Conservation (phyloP, 129 eudicot genomes). For the Kitagawia praeruptora region DNA sequence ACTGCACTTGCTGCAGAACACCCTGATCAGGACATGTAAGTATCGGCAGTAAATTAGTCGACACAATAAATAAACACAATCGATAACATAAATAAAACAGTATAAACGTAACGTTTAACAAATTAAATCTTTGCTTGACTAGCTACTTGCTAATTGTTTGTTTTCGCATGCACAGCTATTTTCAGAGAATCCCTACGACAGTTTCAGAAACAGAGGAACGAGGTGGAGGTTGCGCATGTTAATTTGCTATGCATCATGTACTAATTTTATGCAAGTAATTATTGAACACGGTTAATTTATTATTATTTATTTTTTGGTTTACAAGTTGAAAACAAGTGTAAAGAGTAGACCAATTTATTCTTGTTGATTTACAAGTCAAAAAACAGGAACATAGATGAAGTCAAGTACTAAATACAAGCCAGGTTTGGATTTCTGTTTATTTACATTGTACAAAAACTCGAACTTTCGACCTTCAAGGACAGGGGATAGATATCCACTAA, state of each 20-base stretch:
- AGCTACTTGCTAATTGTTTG: neutral
- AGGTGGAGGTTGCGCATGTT: constrained; percentile 64
- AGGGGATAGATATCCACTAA: neutral
- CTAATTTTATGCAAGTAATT: too few species aligned
- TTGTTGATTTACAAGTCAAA: neutral
- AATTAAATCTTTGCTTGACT: neutral
- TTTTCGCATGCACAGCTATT: constrained; percentile 31
- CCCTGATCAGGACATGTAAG: constrained; percentile 43
- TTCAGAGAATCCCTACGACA: constrained; percentile 52
- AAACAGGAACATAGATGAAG: neutral
- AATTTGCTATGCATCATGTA: neutral
- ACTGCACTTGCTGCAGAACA: constrained; percentile 49
- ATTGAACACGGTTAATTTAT: too few species aligned
- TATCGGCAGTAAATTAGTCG: neutral
- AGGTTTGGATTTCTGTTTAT: neutral
- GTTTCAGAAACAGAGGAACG: constrained; percentile 55
- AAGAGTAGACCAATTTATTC: neutral
- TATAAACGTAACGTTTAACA: neutral
- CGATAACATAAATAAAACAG: neutral
- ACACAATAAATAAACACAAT: neutral
- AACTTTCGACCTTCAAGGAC: neutral
- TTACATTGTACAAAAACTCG: neutral
- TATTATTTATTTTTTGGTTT: neutral
- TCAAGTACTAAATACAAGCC: neutral
- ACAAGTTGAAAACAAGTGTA: neutral